Conservation (phyloP, 73 alveolate genomes). For the Paramecium pentaurelia region DNA sequence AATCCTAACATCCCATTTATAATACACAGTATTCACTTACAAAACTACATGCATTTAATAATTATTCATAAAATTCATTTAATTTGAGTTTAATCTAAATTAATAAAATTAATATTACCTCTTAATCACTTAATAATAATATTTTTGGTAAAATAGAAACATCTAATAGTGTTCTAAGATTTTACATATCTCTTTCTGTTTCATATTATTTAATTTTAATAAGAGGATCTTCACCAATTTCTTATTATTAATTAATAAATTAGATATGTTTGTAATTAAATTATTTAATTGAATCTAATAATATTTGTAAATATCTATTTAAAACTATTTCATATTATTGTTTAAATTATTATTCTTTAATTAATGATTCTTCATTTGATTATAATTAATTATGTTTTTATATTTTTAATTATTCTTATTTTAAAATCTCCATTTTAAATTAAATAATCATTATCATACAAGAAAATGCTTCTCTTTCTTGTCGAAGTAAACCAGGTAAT, state of each 20-base stretch:
- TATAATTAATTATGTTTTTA: neutral
- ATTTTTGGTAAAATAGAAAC: neutral
- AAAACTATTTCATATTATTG: neutral
- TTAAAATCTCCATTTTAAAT: neutral
- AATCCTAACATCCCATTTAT: neutral
- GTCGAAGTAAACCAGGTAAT: constrained; percentile 42
- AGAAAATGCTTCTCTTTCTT: constrained; percentile 61
- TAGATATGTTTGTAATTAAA: neutral
- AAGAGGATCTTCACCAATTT: neutral
- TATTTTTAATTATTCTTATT: neutral
- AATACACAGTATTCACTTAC: neutral
- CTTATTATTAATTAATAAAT: neutral
- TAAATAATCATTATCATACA: constrained; percentile 33
- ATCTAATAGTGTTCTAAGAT: neutral
- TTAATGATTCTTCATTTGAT: neutral
- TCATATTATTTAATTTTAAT: neutral
- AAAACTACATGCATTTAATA: neutral
- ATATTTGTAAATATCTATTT: neutral
- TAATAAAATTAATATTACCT: neutral
- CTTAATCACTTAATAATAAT: neutral
- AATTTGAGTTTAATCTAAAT: neutral
- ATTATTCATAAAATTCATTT: neutral
- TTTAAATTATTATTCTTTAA: neutral
- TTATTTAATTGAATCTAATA: neutral
- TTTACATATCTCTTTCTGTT: neutral